Evolutionary conservation across 106 monocot species (phyloP), one percentile per base, ranked within the genome.

Genomic region (Dendrobium huoshanense): DNA sequence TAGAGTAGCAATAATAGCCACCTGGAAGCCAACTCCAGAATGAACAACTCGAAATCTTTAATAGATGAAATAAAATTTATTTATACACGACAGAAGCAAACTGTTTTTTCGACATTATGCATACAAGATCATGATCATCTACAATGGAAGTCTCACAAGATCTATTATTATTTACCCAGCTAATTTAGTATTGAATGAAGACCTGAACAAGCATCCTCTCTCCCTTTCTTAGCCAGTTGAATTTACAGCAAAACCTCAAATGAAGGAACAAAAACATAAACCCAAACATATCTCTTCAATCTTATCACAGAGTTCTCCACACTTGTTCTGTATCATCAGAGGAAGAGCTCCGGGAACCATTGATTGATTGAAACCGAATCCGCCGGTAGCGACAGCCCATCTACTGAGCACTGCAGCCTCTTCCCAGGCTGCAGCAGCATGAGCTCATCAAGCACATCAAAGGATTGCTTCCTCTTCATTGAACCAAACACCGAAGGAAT

Each of bases 381-480:
- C 48, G 49, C 76, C 49, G 76, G 22, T 22, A 49, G 25, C 76
- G 49, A 20, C 2, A 25, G 47, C 49, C 76, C 76, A 16, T 49
- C 49, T 9, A 7, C 25, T 13, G 76, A 47, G 49, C 49, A 76
- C 76, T 76, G 76, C 48, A 27, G 15, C 4, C 76, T 47, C 76
- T 76, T 76, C 22, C 76, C 76, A 16, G 45, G 49, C 76, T 76
- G 76, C 76, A 49, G 76, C 45, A 51, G 15, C 76, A 49, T 76
- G 27, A 27, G 22, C 76, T 76, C 76, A 41, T 76, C 76, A 49
- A 49, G 48, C 40, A 49, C 27, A 19, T 20, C 76, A 4, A 76
- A 10, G 1, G 76, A 76, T 0, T 16, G 48, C 49, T 76, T 76
- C 76, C 76, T 76, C 76, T 76, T 76, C 48, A n/a, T 49, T 5